Evolutionary conservation across 306 rosid genomes (phyloP).

Genomic region (Prinsepia uniflora): DNA sequence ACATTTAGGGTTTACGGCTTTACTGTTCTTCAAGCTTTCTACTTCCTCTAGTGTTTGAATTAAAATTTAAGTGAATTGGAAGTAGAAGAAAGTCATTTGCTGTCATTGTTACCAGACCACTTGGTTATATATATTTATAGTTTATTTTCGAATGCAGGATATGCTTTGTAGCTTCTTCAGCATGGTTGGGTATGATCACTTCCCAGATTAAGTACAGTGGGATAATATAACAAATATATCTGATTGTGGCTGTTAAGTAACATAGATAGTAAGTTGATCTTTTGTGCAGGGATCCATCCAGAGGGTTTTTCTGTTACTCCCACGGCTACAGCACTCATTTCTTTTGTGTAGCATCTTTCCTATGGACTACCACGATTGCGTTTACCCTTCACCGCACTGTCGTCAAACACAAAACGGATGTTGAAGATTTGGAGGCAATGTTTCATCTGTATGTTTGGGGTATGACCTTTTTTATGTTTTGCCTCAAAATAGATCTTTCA

Average conservation of each 20-base stretch:
- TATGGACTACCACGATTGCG: slow-evolving; percentile 97
- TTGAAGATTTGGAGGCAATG: slow-evolving; percentile 94
- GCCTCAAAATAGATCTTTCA: neutral
- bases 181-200: slow-evolving; percentile 71
- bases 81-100: neutral
- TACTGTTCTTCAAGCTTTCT: neutral
- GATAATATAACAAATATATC: slow-evolving; percentile 6
- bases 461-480: slow-evolving; percentile 33
- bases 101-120: neutral
- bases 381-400: slow-evolving; percentile 97
- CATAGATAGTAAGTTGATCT: slow-evolving; percentile 23
- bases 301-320: slow-evolving; percentile 80
- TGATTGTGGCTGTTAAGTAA: slow-evolving; percentile 21
- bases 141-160: slow-evolving; percentile 58
- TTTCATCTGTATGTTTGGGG: slow-evolving; percentile 99
- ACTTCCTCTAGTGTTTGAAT: neutral
- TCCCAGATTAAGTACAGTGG: slow-evolving; percentile 12
- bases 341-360: slow-evolving; percentile 95
- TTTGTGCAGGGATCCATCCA: slow-evolving; percentile 81
- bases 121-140: slow-evolving; percentile 16
- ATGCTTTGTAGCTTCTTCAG: slow-evolving; percentile 98
- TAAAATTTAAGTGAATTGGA: neutral
- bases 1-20: slow-evolving; percentile 3
- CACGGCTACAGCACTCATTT: slow-evolving; percentile 92
- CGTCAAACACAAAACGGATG: slow-evolving; percentile 90